These are phyloP conservation scores for Xanthoparmelia taractica DNA, from an alignment of 495 filamentous ascomycete genomes.

Conservation along the genomic window DNA sequence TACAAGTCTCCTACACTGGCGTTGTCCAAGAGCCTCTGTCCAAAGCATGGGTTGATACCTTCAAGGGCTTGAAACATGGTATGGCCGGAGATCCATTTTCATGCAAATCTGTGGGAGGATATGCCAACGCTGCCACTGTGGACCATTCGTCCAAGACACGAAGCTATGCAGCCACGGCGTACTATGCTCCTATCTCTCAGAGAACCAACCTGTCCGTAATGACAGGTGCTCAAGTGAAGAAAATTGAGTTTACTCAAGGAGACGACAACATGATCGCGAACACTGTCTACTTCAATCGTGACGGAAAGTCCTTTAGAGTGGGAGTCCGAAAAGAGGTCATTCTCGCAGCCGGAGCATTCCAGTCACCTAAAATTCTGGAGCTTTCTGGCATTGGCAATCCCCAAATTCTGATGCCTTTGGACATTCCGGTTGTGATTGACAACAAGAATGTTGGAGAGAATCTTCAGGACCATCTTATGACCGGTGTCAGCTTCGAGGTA, in stretches of 20 bases:
- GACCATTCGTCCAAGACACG: conserved; percentile 1
- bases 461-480: conserved; percentile 38
- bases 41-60: not conserved
- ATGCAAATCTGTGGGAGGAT: not conserved
- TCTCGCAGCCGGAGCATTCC: conserved; percentile 43
- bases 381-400: conserved; percentile 48
- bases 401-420: conserved; percentile 29
- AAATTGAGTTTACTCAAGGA: conserved; percentile 24
- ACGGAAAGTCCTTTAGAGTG: too few relatives aligned
- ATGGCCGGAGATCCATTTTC: not conserved
- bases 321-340: conserved; percentile 38
- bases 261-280: not conserved
- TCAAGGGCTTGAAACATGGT: not conserved
- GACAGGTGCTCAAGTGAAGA: conserved; percentile 40
- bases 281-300: too few relatives aligned
- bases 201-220: conserved; percentile 41
- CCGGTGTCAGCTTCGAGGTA: conserved; percentile 9
- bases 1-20: not conserved
- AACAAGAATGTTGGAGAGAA: conserved; percentile 42
- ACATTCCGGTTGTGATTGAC: conserved; percentile 37
- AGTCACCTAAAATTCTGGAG: conserved; percentile 50
- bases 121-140: not conserved
- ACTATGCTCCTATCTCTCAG: not conserved
- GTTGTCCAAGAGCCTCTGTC: not conserved
- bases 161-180: not conserved